Percentiles rank a stretch among this genome's conserved stretches.
These are phyloP conservation scores for Russula vinacea DNA, from an alignment of 768 basidiomycete genomes.

Conservation along the genomic window DNA sequence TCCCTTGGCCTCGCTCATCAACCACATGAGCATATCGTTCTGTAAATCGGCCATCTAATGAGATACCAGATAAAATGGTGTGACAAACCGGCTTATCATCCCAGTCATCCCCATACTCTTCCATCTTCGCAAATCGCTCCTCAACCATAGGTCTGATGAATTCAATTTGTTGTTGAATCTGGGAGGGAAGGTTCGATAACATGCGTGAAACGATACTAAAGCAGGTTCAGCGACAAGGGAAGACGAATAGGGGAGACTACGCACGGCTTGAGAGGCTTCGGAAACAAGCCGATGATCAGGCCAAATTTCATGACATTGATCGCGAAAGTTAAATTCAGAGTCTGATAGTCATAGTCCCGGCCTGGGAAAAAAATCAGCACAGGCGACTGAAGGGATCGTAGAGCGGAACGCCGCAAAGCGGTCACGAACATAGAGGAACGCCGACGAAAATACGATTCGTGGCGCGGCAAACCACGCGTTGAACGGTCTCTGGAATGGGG, in stretches of 20 bases:
- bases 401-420: neutral
- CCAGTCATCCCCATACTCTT: neutral
- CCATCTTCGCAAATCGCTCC: slow-evolving; percentile 6
- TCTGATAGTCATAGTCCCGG: slow-evolving; percentile 40
- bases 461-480: slow-evolving; percentile 14
- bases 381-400: neutral
- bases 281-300: slow-evolving; percentile 40
- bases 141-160: neutral
- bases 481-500: slow-evolving; percentile 30
- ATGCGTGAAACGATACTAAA: neutral
- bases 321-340: slow-evolving; percentile 33
- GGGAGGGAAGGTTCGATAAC: neutral
- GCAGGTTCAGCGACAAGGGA: neutral
- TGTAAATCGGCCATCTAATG: neutral
- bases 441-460: slow-evolving; percentile 34
- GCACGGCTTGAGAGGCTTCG: slow-evolving; percentile 45
- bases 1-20: slow-evolving; percentile 39
- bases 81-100: neutral
- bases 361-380: slow-evolving; percentile 36
- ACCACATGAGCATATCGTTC: slow-evolving; percentile 44
- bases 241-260: slow-evolving; percentile 9
- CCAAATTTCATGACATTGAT: slow-evolving; percentile 38
- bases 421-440: slow-evolving; percentile 40
- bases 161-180: too few relatives aligned
- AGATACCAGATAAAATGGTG: too few relatives aligned